Evolutionary conservation across 2,329 filamentous ascomycete genomes (phyloP), one percentile per base, ranked within the genome.

Genomic region (Claviceps paspali): DNA sequence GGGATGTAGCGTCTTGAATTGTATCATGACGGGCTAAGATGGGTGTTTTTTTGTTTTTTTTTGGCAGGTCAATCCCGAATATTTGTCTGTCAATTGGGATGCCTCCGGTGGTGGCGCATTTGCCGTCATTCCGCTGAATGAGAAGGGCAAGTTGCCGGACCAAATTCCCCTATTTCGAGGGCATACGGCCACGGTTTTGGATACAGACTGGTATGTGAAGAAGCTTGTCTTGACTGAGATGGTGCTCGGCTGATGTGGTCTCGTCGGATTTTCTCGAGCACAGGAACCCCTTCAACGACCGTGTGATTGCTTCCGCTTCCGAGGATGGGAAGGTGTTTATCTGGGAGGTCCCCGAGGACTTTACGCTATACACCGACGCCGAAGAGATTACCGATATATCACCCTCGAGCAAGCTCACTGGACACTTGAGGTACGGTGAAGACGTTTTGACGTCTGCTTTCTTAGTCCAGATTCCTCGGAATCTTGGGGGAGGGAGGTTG

Each of bases 61-160:
- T 14, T 32, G 30, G 30, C 56, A 92, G 86, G 91, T 77, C 58
- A 98, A 98, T 61, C 87, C 91, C 35, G 79, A 93, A 61, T 96
- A 91, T 60, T 72, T 98, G 49, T 81, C 91, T 5, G 87, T 98
- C 65, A 98, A 98, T 70, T 98, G 91, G 91, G 88, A 98, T 63
- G 73, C 91, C 28, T 83, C 85, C 57, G 91, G 91, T 45, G 91
- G 91, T 52, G 91, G 91, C 55, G 88, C 91, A 50, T 96, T 98
- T 56, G 91, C 91, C 38, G 88, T 98, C 49, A 85, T 98, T 49
- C 91, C 91, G 42, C 62, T 94, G 51, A 74, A 79, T 48, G 88
- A 98, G 70, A 79, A 74, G 51, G 91, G 91, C 46, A 87, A 91
- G 62, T 63, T 92, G 38, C 91, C 91, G 35, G 91, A 96, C 57